Conservation (phyloP, 768 basidiomycete genomes). For the Multifurca ochricompacta region DNA sequence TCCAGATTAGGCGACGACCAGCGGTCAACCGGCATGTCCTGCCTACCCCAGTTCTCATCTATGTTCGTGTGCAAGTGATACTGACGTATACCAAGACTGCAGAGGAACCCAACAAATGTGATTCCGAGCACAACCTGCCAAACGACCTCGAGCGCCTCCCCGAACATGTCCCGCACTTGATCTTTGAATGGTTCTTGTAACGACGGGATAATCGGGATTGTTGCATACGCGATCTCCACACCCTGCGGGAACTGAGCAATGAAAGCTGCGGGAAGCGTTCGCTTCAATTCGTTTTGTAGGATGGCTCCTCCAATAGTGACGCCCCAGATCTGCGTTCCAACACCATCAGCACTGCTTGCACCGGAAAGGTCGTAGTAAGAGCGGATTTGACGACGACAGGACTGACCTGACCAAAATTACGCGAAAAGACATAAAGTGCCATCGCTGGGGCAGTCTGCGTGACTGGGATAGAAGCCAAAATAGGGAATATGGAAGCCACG, state of each 20-base stretch:
- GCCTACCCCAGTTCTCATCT: constrained; percentile 29
- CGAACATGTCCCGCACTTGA: constrained; percentile 27
- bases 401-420: constrained; percentile 19
- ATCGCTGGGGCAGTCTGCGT: constrained; percentile 29
- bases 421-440: constrained; percentile 26
- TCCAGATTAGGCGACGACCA: not conserved
- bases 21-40: not conserved
- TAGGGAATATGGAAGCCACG: constrained; percentile 28
- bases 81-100: constrained; percentile 25
- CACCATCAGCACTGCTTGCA: not conserved
- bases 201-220: constrained; percentile 26
- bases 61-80: constrained; percentile 25
- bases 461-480: constrained; percentile 30
- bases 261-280: constrained; percentile 27
- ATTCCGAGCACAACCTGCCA: constrained; percentile 29
- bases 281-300: constrained; percentile 32
- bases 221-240: constrained; percentile 22
- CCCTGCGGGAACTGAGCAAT: constrained; percentile 22
- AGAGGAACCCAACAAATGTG: constrained; percentile 24
- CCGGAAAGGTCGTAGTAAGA: no score
- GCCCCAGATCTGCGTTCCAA: constrained; percentile 28
- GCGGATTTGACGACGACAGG: no score
- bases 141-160: constrained; percentile 23
- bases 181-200: constrained; percentile 22
- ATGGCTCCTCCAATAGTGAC: constrained; percentile 31